phyloP scores from a whole-genome alignment of 2,329 filamentous ascomycete genomes.

The Leptographium galeiforme region DNA sequence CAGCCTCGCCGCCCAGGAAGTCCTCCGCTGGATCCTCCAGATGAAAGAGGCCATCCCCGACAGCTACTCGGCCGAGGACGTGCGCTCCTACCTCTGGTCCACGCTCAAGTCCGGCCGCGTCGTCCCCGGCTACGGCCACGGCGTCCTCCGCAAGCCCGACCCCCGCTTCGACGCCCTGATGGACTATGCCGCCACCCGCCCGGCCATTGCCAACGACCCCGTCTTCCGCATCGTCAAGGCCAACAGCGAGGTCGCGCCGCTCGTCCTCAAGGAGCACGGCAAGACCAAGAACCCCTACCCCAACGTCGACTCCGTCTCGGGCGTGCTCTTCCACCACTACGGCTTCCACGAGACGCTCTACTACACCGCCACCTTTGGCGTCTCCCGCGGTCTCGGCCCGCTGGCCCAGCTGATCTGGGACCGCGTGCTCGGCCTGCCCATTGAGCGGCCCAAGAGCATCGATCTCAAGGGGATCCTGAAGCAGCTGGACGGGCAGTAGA shows the following conservation, averaged over 20 bases:
- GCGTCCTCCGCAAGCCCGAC: conserved; percentile 91
- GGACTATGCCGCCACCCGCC: conserved; percentile 78
- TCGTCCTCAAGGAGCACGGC: conserved; percentile 84
- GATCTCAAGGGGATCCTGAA: conserved; percentile 78
- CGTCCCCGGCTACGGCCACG: conserved; percentile 89
- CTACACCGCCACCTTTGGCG: conserved; percentile 66
- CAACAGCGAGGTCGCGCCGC: conserved; percentile 83
- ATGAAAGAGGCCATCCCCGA: conserved; percentile 83
- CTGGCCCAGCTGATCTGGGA: conserved; percentile 95
- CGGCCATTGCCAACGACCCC: conserved; percentile 74
- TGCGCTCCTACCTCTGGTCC: conserved; percentile 81
- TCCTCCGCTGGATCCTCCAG: conserved; percentile 89
- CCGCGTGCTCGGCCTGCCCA: conserved; percentile 80
- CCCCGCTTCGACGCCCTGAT: conserved; percentile 93
- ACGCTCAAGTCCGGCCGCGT: conserved; percentile 90
- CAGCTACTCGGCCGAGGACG: conserved; percentile 65
- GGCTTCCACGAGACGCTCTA: conserved; percentile 95
- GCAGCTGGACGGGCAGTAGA: conserved; percentile 29
- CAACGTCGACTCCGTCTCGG: conserved; percentile 88
- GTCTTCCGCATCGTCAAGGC: conserved; percentile 90
- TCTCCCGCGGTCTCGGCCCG: conserved; percentile 64
- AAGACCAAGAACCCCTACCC: conserved; percentile 98
- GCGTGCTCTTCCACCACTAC: conserved; percentile 95
- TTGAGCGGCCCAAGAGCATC: conserved; percentile 96
- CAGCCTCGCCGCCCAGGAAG: conserved; percentile 86